Conservation (phyloP, 2,329 filamentous ascomycete genomes). For the Ophiocordyceps robertsii region DNA sequence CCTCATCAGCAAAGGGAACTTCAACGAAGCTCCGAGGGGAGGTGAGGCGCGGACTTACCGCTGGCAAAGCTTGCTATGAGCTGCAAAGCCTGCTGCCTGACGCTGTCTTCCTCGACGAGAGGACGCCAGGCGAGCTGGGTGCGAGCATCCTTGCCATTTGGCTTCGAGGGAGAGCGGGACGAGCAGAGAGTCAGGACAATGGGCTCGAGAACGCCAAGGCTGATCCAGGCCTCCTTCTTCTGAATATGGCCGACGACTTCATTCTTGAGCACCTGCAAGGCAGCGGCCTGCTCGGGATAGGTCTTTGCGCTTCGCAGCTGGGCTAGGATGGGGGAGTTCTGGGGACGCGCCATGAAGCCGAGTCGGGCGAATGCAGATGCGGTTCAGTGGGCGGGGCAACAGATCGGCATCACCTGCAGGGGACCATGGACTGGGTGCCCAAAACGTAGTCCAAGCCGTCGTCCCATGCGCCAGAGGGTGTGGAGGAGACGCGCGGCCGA, state of each 20-base stretch:
- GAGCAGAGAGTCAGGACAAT: constrained; percentile 33
- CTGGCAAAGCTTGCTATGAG: constrained; percentile 76
- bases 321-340: constrained; percentile 38
- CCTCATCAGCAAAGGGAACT: constrained; percentile 18
- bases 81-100: constrained; percentile 66
- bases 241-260: constrained; percentile 78
- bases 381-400: constrained; percentile 2
- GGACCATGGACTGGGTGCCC: not conserved
- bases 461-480: not conserved
- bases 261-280: constrained; percentile 69
- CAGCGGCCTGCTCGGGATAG: constrained; percentile 37
- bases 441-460: not conserved
- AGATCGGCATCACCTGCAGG: constrained; percentile 5
- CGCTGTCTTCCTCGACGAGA: constrained; percentile 49
- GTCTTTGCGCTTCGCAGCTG: constrained; percentile 42
- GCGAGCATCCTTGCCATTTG: constrained; percentile 25
- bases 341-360: constrained; percentile 37
- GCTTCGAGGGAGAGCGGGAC: constrained; percentile 16
- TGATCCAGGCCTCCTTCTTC: constrained; percentile 70
- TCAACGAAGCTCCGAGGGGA: not conserved
- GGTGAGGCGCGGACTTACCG: constrained; percentile 38
- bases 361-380: constrained; percentile 1
- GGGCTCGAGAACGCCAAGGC: constrained; percentile 52
- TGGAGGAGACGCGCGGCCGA: not conserved
- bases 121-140: constrained; percentile 18